Conservation (phyloP, 2,329 filamentous ascomycete genomes). For the Dothideomycetidae sp. region DNA sequence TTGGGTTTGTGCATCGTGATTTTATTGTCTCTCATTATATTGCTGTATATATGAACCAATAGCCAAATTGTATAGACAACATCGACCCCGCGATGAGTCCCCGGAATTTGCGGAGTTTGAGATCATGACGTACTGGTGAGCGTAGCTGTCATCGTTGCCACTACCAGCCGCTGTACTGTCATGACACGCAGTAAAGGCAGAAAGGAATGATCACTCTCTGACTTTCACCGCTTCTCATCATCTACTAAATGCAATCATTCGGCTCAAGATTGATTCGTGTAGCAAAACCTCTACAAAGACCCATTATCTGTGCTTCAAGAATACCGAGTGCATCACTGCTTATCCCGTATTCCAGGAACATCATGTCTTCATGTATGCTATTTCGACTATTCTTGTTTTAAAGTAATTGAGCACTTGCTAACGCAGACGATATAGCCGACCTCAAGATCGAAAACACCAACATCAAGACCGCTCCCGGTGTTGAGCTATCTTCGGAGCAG, state of each 20-base stretch:
- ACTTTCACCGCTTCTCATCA: background rate
- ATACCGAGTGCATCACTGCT: background rate
- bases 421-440: conserved; percentile 13
- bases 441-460: conserved; percentile 41
- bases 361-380: background rate
- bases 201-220: background rate
- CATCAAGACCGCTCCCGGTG: conserved; percentile 38
- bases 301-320: too few species aligned
- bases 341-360: background rate
- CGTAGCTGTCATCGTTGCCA: background rate
- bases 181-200: background rate
- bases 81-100: too few species aligned
- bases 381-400: background rate
- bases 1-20: too few species aligned
- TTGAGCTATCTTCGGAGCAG: conserved; percentile 37
- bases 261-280: background rate
- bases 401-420: background rate
- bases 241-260: background rate
- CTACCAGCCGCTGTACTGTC: background rate
- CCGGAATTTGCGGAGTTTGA: too few species aligned
- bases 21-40: conserved; percentile 4
- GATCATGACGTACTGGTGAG: background rate
- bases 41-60: conserved; percentile 4
- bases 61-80: too few species aligned
- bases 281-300: background rate